Percentiles rank a stretch among this genome's conserved stretches.
Conservation (phyloP, 148 eudicot species). For the Rhododendron vialii region DNA sequence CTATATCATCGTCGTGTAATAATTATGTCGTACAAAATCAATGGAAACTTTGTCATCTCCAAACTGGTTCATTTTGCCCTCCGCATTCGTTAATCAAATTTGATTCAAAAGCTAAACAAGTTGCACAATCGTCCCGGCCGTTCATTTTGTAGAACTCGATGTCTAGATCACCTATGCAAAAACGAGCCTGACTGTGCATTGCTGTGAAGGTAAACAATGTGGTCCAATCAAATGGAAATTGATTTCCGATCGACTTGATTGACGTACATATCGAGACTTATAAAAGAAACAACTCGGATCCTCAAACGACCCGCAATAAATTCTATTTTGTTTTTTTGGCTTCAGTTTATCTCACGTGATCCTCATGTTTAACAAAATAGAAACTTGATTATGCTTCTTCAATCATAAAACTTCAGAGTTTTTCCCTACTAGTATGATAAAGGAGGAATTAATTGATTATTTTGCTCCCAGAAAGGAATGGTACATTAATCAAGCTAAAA, state of each 20-base stretch:
- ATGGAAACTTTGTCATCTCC: neutral
- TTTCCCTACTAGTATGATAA: neutral
- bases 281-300: neutral
- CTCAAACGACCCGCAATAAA: neutral
- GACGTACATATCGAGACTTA: neutral
- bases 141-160: neutral
- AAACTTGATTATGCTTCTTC: neutral
- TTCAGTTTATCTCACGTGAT: too few relatives aligned
- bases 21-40: neutral
- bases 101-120: neutral
- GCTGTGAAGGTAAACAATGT: neutral
- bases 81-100: neutral
- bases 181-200: neutral
- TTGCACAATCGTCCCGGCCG: neutral
- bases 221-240: neutral
- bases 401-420: neutral
- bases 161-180: neutral
- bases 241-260: neutral
- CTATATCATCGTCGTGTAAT: neutral
- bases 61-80: neutral
- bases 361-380: too few relatives aligned
- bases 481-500: neutral
- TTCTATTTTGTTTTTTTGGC: neutral
- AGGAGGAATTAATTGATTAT: neutral
- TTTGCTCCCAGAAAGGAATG: neutral